Evolutionary conservation across 495 filamentous ascomycete genomes (phyloP), one percentile per base, ranked within the genome.

Genomic region (Penicillium taxi): DNA sequence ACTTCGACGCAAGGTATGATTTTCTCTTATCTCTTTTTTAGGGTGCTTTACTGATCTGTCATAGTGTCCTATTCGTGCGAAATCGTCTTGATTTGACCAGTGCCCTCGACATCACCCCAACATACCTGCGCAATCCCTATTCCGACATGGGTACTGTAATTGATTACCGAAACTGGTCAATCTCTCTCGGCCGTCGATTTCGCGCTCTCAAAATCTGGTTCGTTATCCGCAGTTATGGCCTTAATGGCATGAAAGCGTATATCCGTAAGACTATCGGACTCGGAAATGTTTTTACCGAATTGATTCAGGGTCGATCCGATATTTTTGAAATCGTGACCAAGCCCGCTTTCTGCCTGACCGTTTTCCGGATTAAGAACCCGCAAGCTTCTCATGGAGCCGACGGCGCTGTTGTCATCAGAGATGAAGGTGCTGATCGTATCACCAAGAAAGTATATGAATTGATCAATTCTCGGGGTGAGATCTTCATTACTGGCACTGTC

Each of bases 151-250:
- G 90, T 1, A 72, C 88, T 5, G 91, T 98, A 2, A 95, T 87
- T 23, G 91, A 98, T 55, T 96, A 98, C 63, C 78, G 91, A 16
- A 93, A 98, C 70, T 98, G 91, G 91, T 88, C 93, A 60, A 95
- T 98, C 53, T 91, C 91, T 8, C 76, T 98, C 0, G 91, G 91
- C 9, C 73, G 91, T 5, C 75, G 91, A n/a, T 96, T 98, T 70
- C 70, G 91, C 9, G 75, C 81, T 1, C 62, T 98, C 32, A 98
- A 98, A 70, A 83, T 95, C 51, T 98, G 91, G 91, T 96, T 96
- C 55, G 91, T 98, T 9, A 67, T 98, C 50, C 74, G 91, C 26
- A 81, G 73, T 20, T 96, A 94, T 52, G 91, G 91, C 0, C 64
- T 88, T 35, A 72, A 72, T 32, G 89, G 91, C 2, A 61, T 98